Evolutionary conservation across 441 rosid genomes (phyloP).

Genomic region (Arabidopsis hybrid): DNA sequence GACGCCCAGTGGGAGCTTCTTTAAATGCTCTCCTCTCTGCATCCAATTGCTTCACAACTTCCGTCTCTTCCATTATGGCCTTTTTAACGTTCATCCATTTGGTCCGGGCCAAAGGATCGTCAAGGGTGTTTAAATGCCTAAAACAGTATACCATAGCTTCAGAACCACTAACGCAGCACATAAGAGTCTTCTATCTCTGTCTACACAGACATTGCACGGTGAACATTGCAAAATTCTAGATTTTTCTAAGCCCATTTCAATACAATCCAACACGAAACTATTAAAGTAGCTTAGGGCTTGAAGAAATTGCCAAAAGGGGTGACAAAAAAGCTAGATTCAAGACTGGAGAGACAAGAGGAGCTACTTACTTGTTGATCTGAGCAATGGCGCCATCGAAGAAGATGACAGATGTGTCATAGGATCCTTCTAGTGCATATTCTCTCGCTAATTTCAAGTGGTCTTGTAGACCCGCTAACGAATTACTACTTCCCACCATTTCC

Average conservation of each 20-base stretch:
- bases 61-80: conserved; percentile 90
- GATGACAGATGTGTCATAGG: conserved; percentile 95
- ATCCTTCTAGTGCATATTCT: conserved; percentile 97
- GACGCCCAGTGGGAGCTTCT: conserved; percentile 75
- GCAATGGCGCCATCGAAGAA: conserved; percentile 99
- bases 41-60: conserved; percentile 94
- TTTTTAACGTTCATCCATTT: conserved; percentile 98
- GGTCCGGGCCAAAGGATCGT: conserved; percentile 81
- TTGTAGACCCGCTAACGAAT: conserved; percentile 78
- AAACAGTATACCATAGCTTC: background rate
- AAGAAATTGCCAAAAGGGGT: conserved; percentile 4
- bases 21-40: conserved; percentile 93
- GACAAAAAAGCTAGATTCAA: conserved; percentile 3
- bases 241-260: background rate
- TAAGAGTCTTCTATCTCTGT: conserved; percentile 2
- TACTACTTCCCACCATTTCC: conserved; percentile 65
- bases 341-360: conserved; percentile 13
- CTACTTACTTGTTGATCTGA: conserved; percentile 92
- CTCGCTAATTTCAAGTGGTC: conserved; percentile 97
- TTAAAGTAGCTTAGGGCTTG: conserved; percentile 28
- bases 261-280: background rate
- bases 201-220: conserved; percentile 2
- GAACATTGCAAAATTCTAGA: background rate
- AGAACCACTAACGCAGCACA: conserved; percentile 8
- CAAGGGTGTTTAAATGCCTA: conserved; percentile 87